Evolutionary conservation across 176 grass and related monocot genomes (phyloP).

Genomic region (Urochloa ruziziensis): DNA sequence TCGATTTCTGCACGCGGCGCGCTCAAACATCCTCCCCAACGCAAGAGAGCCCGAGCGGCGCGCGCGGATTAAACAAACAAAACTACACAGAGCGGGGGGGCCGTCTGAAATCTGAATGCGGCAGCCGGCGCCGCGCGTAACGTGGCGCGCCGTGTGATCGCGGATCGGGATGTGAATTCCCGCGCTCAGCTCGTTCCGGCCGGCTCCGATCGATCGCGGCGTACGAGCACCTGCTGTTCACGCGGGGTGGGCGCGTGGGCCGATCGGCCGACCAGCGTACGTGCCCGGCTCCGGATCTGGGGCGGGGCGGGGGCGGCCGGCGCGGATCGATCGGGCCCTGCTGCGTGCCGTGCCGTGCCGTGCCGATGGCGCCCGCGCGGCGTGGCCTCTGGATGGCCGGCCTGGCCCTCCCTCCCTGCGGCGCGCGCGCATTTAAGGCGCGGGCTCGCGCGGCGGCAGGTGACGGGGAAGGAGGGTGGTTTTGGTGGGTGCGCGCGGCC

Average conservation of each 20-base stretch:
- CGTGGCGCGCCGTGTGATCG: not conserved
- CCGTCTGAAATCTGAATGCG: constrained; percentile 21
- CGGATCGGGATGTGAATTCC: not conserved
- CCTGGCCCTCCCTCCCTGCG: not conserved
- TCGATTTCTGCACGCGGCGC: not conserved
- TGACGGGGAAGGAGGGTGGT: not conserved
- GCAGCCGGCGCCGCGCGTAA: not conserved
- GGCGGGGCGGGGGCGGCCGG: constrained; percentile 4
- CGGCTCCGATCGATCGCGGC: not conserved
- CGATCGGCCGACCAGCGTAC: constrained; percentile 23
- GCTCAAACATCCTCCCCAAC: not conserved
- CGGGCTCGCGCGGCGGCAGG: not conserved
- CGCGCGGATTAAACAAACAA: too few species aligned
- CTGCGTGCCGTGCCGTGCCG: not conserved
- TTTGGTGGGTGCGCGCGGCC: constrained; percentile 26
- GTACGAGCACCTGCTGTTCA: not conserved
- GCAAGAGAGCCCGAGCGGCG: too few species aligned
- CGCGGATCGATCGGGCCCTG: not conserved
- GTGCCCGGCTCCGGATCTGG: constrained; percentile 25
- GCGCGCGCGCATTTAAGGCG: constrained; percentile 15
- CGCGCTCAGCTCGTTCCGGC: too few species aligned
- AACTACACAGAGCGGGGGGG: too few species aligned
- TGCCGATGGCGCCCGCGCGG: not conserved
- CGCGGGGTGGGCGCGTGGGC: not conserved
- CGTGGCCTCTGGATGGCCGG: not conserved